A percentile compares a stretch with the other conserved stretches of the same genome.
phyloP scores from a whole-genome alignment of 208 protist species.

The Balamuthia mandrillaris region DNA sequence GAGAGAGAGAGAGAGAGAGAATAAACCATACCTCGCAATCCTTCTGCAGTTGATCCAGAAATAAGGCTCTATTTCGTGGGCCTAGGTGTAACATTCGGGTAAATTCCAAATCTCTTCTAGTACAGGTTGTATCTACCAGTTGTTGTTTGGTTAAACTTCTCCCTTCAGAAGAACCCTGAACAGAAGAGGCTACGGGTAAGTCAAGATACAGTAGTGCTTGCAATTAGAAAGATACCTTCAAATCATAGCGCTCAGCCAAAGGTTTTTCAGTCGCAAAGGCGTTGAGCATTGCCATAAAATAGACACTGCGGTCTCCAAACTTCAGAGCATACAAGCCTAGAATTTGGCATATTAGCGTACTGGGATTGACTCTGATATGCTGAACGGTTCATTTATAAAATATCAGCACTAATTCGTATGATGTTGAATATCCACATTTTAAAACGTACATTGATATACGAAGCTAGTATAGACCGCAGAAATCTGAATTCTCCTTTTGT shows the following conservation, averaged over 20 bases:
- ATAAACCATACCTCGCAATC: background rate
- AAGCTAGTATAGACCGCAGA: background rate
- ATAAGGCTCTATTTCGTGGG: background rate
- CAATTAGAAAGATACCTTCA: too few species aligned
- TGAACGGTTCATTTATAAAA: background rate
- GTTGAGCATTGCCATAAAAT: constrained; percentile 10
- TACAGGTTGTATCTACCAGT: background rate
- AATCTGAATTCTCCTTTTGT: constrained; percentile 18
- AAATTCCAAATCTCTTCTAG: background rate
- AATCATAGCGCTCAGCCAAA: background rate
- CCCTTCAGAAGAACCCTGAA: background rate
- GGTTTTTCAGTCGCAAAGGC: background rate
- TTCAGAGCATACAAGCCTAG: background rate
- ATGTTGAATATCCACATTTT: too few species aligned
- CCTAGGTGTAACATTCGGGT: background rate
- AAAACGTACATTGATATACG: background rate
- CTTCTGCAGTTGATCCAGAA: background rate
- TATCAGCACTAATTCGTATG: too few species aligned
- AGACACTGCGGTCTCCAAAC: background rate
- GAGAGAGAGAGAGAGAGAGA: background rate
- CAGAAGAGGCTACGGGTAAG: background rate
- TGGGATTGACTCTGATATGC: background rate
- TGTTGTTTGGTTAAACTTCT: background rate
- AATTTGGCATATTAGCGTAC: background rate
- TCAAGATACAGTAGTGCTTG: background rate